Conservation (phyloP, 2,329 filamentous ascomycete genomes). For the Cyanodermella asteris region DNA sequence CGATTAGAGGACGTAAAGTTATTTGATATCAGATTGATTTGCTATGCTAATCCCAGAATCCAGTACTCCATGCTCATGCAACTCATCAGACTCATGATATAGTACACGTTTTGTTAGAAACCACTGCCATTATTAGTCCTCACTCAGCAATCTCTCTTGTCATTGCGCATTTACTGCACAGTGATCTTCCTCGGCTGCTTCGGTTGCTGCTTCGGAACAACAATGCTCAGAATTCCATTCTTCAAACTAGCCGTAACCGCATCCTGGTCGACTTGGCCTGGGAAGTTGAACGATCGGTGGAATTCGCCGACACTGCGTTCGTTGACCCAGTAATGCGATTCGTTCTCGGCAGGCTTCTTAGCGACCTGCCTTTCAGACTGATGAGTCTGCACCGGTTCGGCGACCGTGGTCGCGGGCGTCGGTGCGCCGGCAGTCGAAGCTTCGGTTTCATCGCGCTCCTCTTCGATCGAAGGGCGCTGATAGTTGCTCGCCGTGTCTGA, state of each 20-base stretch:
- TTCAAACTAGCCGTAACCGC: constrained; percentile 38
- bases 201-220: constrained; percentile 33
- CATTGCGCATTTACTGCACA: constrained; percentile 34
- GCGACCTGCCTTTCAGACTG: constrained; percentile 9
- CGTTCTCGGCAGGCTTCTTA: constrained; percentile 10
- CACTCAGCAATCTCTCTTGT: no score
- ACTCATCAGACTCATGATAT: background rate
- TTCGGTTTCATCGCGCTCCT: constrained; percentile 16
- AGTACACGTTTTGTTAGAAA: background rate
- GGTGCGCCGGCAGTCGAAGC: constrained; percentile 7
- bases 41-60: no score
- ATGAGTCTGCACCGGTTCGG: background rate
- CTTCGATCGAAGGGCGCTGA: constrained; percentile 25
- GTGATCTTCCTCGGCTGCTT: constrained; percentile 29
- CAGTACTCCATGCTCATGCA: background rate
- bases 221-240: constrained; percentile 35
- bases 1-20: no score
- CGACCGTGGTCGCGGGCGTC: constrained; percentile 1
- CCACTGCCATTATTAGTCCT: no score
- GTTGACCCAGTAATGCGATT: constrained; percentile 33
- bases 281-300: constrained; percentile 36
- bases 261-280: constrained; percentile 34
- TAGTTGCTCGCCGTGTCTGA: constrained; percentile 5
- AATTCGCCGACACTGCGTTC: constrained; percentile 39
- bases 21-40: no score